phyloP scores from a whole-genome alignment of 2,329 filamentous ascomycete species.

The Amphichorda felina region DNA sequence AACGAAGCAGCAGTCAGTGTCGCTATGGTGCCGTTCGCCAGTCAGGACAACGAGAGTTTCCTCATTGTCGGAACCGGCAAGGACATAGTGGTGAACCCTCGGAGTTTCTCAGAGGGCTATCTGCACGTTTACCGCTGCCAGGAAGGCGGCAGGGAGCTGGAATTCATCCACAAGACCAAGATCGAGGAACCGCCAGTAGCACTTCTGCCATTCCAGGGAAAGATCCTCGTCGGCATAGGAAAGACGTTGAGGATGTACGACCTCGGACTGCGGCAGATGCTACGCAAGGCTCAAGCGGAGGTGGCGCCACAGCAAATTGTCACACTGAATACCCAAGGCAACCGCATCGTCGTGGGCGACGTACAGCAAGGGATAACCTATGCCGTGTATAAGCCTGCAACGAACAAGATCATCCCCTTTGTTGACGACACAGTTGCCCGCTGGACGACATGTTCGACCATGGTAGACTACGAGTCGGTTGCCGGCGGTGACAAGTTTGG shows the following conservation, averaged over 20 bases:
- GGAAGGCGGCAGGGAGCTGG: slow-evolving; percentile 74
- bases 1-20: slow-evolving; percentile 89
- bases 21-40: slow-evolving; percentile 73
- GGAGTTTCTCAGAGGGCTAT: slow-evolving; percentile 65
- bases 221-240: slow-evolving; percentile 75
- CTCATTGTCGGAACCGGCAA: slow-evolving; percentile 92
- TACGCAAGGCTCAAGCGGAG: slow-evolving; percentile 80
- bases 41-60: slow-evolving; percentile 80
- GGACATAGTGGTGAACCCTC: slow-evolving; percentile 70
- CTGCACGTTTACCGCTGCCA: slow-evolving; percentile 89
- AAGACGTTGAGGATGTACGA: slow-evolving; percentile 80
- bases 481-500: slow-evolving; percentile 97
- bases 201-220: slow-evolving; percentile 87
- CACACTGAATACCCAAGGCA: slow-evolving; percentile 80
- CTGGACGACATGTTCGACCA: slow-evolving; percentile 82
- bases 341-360: slow-evolving; percentile 83
- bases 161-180: slow-evolving; percentile 95
- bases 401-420: slow-evolving; percentile 88
- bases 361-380: slow-evolving; percentile 86
- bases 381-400: slow-evolving; percentile 84
- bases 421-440: slow-evolving; percentile 80
- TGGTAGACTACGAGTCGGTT: slow-evolving; percentile 96
- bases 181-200: slow-evolving; percentile 82
- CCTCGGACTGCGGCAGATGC: slow-evolving; percentile 80
- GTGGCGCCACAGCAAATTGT: slow-evolving; percentile 76